A percentile compares a stretch with the other conserved stretches of the same genome.
These are phyloP conservation scores for Sarocladium oryzae DNA, from an alignment of 2,329 filamentous ascomycete genomes.

Conservation along the genomic window DNA sequence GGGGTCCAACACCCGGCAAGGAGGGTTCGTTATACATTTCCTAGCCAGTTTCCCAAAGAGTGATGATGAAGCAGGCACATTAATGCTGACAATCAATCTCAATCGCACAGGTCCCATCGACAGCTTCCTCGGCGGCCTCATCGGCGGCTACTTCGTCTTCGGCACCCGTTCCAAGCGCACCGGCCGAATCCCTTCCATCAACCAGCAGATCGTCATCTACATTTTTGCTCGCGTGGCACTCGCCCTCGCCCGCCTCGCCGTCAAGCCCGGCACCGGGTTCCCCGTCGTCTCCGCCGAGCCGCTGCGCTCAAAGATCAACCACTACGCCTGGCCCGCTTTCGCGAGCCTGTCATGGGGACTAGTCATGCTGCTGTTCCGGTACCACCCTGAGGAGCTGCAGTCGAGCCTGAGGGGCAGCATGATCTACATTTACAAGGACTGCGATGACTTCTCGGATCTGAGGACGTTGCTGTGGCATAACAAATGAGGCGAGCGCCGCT, in stretches of 20 bases:
- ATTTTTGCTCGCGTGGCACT: slow-evolving; percentile 89
- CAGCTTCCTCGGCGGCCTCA: slow-evolving; percentile 75
- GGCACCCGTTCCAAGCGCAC: slow-evolving; percentile 57
- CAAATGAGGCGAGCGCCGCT: slow-evolving; percentile 36
- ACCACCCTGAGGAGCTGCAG: slow-evolving; percentile 87
- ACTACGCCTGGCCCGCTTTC: slow-evolving; percentile 88
- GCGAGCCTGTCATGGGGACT: slow-evolving; percentile 84
- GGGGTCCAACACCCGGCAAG: slow-evolving; percentile 51
- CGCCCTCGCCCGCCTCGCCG: slow-evolving; percentile 73
- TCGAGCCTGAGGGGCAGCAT: slow-evolving; percentile 89
- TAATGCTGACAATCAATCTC: not conserved
- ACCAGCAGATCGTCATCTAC: slow-evolving; percentile 97
- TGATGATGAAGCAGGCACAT: not conserved
- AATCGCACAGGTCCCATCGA: slow-evolving; percentile 58
- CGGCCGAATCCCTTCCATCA: slow-evolving; percentile 70
- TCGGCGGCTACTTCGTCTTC: slow-evolving; percentile 92
- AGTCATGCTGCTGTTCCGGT: slow-evolving; percentile 93
- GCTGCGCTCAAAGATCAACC: slow-evolving; percentile 44
- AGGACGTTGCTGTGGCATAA: slow-evolving; percentile 85
- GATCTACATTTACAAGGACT: slow-evolving; percentile 92
- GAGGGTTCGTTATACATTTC: slow-evolving; percentile 45
- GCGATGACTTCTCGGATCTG: slow-evolving; percentile 82
- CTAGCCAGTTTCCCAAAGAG: no score
- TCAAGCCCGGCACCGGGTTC: slow-evolving; percentile 55
- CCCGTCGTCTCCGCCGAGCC: slow-evolving; percentile 43